phyloP scores from a whole-genome alignment of 2,329 filamentous ascomycete species.

The Stachybotrys echinatus region DNA sequence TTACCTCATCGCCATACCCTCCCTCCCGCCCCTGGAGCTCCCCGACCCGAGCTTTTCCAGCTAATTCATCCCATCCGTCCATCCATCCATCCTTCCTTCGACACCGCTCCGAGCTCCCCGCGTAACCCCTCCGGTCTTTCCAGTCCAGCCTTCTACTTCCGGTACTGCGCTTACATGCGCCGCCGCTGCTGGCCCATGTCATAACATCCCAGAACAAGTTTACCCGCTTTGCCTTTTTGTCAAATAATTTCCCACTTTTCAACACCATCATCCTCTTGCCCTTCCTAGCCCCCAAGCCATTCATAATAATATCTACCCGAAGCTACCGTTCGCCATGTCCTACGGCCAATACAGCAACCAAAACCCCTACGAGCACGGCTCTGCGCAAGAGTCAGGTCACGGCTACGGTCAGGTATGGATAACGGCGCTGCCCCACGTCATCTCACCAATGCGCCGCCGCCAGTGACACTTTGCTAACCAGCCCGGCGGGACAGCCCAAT shows the following conservation, averaged over 20 bases:
- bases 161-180: no score
- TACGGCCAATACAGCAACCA: constrained; percentile 58
- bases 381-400: constrained; percentile 41
- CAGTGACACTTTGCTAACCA: background rate
- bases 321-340: constrained; percentile 47
- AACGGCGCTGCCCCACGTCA: background rate
- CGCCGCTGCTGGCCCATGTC: no score
- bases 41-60: no score
- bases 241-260: background rate
- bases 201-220: no score
- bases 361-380: constrained; percentile 58
- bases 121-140: no score
- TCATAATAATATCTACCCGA: background rate
- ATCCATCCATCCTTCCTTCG: no score
- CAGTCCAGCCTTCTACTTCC: no score
- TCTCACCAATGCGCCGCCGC: background rate
- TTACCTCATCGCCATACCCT: no score
- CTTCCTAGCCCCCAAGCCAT: background rate
- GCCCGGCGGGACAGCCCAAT: constrained; percentile 13
- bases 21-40: no score
- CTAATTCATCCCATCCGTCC: no score
- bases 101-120: no score
- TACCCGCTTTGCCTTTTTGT: background rate
- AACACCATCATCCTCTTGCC: background rate
- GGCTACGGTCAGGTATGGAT: constrained; percentile 39